Evolutionary conservation across 2,329 filamentous ascomycete species (phyloP).

Genomic region (Huntiella omanensis): DNA sequence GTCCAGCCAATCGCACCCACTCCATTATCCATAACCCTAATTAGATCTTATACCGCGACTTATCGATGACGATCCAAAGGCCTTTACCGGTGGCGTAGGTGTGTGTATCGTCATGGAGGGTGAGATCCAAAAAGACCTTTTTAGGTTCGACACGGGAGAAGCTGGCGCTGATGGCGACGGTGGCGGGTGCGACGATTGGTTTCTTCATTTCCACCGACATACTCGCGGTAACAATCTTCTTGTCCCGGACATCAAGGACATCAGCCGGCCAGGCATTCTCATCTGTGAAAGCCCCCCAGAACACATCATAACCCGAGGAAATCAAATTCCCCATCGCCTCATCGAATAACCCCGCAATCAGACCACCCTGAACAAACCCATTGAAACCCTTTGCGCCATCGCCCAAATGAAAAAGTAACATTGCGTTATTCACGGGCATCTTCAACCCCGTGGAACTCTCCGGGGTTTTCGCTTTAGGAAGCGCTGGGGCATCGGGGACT

Average conservation of each 20-base stretch:
- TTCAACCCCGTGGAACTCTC: constrained; percentile 5
- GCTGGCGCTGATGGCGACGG: constrained; percentile 12
- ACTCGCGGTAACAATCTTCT: constrained; percentile 11
- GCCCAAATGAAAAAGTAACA: constrained; percentile 14
- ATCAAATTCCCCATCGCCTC: constrained; percentile 16
- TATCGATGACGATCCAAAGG: constrained; percentile 5
- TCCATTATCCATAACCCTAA: background rate
- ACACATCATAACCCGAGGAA: constrained; percentile 13
- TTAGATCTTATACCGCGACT: constrained; percentile 3
- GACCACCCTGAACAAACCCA: constrained; percentile 15
- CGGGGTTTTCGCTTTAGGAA: background rate
- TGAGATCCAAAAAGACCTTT: constrained; percentile 13
- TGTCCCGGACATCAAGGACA: constrained; percentile 3
- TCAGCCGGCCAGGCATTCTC: background rate
- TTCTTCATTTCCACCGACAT: constrained; percentile 13
- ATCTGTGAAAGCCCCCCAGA: background rate
- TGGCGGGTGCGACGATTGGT: constrained; percentile 12
- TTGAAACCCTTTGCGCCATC: constrained; percentile 15
- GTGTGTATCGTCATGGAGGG: constrained; percentile 6
- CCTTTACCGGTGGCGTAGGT: constrained; percentile 6
- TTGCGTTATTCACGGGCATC: constrained; percentile 12
- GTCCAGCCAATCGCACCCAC: too few species aligned
- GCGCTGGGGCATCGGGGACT: background rate
- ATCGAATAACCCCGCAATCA: constrained; percentile 15
- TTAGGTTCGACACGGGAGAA: constrained; percentile 11